Percentiles rank a stretch among this genome's conserved stretches.
Evolutionary conservation across 192 early-diverging fungal species (phyloP).

Genomic region (Lobosporangium transversale): DNA sequence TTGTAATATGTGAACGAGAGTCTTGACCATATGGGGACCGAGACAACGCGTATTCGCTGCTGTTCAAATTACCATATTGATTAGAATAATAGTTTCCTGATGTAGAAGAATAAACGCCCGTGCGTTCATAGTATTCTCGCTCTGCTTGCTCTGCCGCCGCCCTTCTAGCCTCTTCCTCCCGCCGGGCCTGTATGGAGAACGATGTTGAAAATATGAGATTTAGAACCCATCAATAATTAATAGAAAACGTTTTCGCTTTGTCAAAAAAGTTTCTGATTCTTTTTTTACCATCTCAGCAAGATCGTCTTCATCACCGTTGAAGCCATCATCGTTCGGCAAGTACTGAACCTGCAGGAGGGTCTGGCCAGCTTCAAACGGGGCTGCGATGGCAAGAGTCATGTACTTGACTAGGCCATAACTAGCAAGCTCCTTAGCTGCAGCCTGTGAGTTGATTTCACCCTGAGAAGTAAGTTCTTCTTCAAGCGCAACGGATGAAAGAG

Average conservation of each 20-base stretch:
- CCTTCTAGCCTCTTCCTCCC: slow-evolving; percentile 22
- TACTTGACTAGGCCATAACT: slow-evolving; percentile 74
- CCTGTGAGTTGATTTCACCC: slow-evolving; percentile 54
- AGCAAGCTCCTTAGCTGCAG: slow-evolving; percentile 67
- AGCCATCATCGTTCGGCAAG: slow-evolving; percentile 67
- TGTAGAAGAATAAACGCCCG: slow-evolving; percentile 7
- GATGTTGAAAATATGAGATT: not conserved
- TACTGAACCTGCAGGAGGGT: slow-evolving; percentile 85
- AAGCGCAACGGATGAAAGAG: slow-evolving; percentile 26
- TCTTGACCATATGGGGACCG: slow-evolving; percentile 14
- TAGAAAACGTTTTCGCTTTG: not conserved
- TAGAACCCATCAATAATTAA: not conserved
- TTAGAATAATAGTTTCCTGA: slow-evolving; percentile 30
- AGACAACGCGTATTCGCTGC: slow-evolving; percentile 11
- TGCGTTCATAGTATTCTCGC: slow-evolving; percentile 37
- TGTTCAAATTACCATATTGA: slow-evolving; percentile 63
- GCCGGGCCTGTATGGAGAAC: slow-evolving; percentile 9
- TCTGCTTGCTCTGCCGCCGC: slow-evolving; percentile 21
- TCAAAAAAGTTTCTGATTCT: not conserved
- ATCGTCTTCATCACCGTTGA: slow-evolving; percentile 46
- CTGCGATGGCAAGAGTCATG: slow-evolving; percentile 66
- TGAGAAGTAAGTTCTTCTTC: slow-evolving; percentile 46
- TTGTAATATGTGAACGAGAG: not conserved
- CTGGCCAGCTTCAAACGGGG: slow-evolving; percentile 75
- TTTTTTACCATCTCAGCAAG: slow-evolving; percentile 47